phyloP scores from a whole-genome alignment of 345 rosid species.

The Turritis glabra region DNA sequence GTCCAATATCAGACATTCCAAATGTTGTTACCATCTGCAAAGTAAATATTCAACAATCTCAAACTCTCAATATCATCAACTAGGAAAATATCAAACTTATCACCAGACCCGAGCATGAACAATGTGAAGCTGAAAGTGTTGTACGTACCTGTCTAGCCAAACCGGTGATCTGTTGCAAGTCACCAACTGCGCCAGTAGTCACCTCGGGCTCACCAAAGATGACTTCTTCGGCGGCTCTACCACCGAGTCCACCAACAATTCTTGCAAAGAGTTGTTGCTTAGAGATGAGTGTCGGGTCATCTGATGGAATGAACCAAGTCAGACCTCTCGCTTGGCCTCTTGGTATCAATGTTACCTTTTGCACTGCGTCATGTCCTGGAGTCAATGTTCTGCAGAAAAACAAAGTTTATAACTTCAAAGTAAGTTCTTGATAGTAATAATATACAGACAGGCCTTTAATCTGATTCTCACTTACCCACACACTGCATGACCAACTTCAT shows the following conservation, averaged over 20 bases:
- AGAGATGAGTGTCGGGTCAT: constrained; percentile 92
- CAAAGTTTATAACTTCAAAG: constrained; percentile 9
- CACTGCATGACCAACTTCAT: constrained; percentile 95
- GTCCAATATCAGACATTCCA: constrained; percentile 98
- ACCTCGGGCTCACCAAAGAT: constrained; percentile 97
- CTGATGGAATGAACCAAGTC: constrained; percentile 96
- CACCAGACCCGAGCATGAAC: neutral
- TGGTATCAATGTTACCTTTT: constrained; percentile 88
- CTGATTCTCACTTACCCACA: constrained; percentile 68
- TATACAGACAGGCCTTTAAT: neutral
- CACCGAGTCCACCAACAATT: constrained; percentile 97
- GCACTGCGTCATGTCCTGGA: constrained; percentile 97
- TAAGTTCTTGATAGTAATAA: neutral
- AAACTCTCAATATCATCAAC: constrained; percentile 24
- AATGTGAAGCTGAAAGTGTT: constrained; percentile 4
- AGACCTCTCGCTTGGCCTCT: constrained; percentile 98
- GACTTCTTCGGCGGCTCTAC: constrained; percentile 95
- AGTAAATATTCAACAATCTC: constrained; percentile 19
- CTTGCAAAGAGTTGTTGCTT: constrained; percentile 98
- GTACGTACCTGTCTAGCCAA: constrained; percentile 79
- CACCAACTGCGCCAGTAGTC: constrained; percentile 97
- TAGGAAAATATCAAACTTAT: neutral
- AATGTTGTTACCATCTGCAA: constrained; percentile 95
- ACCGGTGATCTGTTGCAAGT: constrained; percentile 94
- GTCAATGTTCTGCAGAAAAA: constrained; percentile 73